Conservation (phyloP, 768 basidiomycete species). For the Podaxis sp. region DNA sequence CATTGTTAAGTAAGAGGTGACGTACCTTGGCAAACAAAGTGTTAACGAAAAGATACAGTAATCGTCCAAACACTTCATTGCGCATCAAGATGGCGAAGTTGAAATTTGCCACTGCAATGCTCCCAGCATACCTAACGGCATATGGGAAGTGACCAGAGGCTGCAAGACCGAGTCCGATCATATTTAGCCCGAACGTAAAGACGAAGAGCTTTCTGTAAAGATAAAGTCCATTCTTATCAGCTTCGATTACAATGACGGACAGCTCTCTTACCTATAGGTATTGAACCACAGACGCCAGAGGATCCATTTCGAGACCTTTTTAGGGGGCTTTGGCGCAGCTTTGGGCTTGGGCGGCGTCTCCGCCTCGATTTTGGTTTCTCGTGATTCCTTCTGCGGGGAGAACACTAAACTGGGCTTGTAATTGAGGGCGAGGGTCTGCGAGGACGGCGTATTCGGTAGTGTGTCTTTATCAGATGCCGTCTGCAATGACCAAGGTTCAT, state of each 20-base stretch:
- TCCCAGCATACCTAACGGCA: conserved; percentile 57
- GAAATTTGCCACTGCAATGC: conserved; percentile 70
- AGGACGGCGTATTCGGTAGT: conserved; percentile 27
- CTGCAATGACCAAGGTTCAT: conserved; percentile 41
- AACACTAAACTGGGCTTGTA: conserved; percentile 16
- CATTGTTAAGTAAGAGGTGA: conserved; percentile 1
- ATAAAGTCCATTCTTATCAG: not conserved
- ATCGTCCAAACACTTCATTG: conserved; percentile 75
- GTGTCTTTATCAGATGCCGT: conserved; percentile 34
- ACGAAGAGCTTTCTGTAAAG: conserved; percentile 64
- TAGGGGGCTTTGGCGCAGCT: conserved; percentile 38
- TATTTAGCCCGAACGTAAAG: conserved; percentile 58
- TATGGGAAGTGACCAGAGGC: conserved; percentile 68
- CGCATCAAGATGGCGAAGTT: conserved; percentile 73
- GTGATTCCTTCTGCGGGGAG: conserved; percentile 35
- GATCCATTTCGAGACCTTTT: conserved; percentile 60
- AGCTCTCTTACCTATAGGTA: conserved; percentile 54
- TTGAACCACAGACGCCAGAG: conserved; percentile 69
- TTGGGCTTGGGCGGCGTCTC: conserved; percentile 33
- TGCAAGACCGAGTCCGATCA: conserved; percentile 61
- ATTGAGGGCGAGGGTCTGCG: conserved; percentile 9
- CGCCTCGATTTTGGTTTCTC: conserved; percentile 28
- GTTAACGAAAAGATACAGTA: conserved; percentile 66
- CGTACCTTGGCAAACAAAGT: conserved; percentile 68
- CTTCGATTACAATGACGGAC: not conserved